Conservation (phyloP, 129 eudicot species). For the Helianthus annuus region HanXRQr2.0-SUNRISE NC_035433.2:139835869-139836368, state of each 20-base stretch:
- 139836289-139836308: slow-evolving; percentile 6
- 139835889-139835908: too few species aligned
- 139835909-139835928: too few species aligned
- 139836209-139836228: too few species aligned
- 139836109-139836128: background rate
- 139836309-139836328: slow-evolving; percentile 12
- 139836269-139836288: slow-evolving; percentile 11
- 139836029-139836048: background rate
- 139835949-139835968: too few species aligned
- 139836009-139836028: slow-evolving; percentile 9
- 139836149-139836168: too few species aligned
- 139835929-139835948: too few species aligned
- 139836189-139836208: too few species aligned
- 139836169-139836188: too few species aligned
- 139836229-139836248: background rate
- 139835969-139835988: slow-evolving; percentile 22
- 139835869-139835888: too few species aligned
- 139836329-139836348: slow-evolving; percentile 27
- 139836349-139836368: background rate
- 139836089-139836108: slow-evolving; percentile 4
- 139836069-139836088: slow-evolving; percentile 1
- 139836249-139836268: slow-evolving; percentile 2
- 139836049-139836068: background rate
- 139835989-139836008: slow-evolving; percentile 21
- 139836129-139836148: slow-evolving; percentile 9